Base-by-base conservation (phyloP, 306 rosid genomes). In the Inga oerstediana region DNA sequence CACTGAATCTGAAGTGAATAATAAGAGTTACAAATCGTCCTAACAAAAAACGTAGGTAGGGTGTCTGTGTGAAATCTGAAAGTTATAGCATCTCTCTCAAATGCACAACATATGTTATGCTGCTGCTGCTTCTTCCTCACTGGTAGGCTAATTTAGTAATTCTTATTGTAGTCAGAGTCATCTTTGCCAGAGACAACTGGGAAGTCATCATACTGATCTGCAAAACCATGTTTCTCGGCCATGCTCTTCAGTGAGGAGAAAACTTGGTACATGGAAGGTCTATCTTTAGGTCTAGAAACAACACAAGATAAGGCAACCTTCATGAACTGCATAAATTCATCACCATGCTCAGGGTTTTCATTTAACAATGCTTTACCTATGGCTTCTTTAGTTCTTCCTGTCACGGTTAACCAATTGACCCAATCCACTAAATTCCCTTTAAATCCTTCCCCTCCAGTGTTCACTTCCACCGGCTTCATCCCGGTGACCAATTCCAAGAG, bases 261-360 rank as follows among this genome's bases (percentile, higher is more conserved):
- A 82, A 88, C 89, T 54, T 90, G 91, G 72, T 75, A 81, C 93
- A 90, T 88, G 35, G 91, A 84, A 70, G 90, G 91, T 80, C 93
- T 90, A 45, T 90, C 91, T 72, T 88, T 88, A 8, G 93, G 93
- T 80, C 90, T 82, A 30, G 91, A 71, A 74, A 87, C 87, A 62
- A 88, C 85, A 70, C 93, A 90, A 78, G 73, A 64, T 54, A 86
- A 80, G 69, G 88, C 93, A 80, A 88, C 83, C 80, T 30, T 71
- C 88, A 90, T 74, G 73, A 90, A 83, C 76, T 84, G 89, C 83
- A 88, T 44, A 82, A 90, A 88, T 49, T 88, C 91, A 37, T 86
- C 86, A 58, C 88, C 93, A 13, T 76, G 35, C 58, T 76, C 71
- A 56, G 85, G 62, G 41, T 86, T 84, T 80, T 90, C 87, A 70